Evolutionary conservation across 306 rosid species (phyloP).

Genomic region (Prunus padus): DNA sequence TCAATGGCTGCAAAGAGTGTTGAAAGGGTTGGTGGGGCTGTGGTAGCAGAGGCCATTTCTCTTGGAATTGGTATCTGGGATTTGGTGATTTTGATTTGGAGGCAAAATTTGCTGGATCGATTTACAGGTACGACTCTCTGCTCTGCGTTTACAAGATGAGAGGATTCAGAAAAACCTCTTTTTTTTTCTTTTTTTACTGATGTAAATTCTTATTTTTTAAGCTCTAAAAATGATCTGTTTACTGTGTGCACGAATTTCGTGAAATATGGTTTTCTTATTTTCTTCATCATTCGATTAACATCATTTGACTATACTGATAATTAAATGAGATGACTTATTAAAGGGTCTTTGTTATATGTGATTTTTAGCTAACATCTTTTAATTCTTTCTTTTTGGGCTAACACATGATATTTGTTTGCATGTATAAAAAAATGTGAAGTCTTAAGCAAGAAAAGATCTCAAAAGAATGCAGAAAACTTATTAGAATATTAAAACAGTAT

Average conservation of each 20-base stretch:
- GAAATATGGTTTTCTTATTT: background rate
- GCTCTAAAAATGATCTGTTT: no score
- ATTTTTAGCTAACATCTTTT: background rate
- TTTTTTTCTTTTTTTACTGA: background rate
- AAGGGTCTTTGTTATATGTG: background rate
- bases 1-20: conserved; percentile 38
- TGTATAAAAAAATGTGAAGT: no score
- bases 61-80: background rate
- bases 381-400: background rate
- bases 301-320: no score
- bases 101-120: background rate
- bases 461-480: background rate
- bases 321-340: no score
- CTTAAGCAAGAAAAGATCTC: background rate
- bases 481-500: background rate
- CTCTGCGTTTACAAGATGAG: background rate
- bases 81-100: background rate
- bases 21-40: conserved; percentile 2
- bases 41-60: conserved; percentile 11
- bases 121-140: background rate
- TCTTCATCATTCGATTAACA: background rate
- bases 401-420: background rate
- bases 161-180: background rate
- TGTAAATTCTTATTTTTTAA: background rate
- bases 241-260: background rate